phyloP scores from a whole-genome alignment of 2,329 filamentous ascomycete species.

The Claviceps sp. region DNA sequence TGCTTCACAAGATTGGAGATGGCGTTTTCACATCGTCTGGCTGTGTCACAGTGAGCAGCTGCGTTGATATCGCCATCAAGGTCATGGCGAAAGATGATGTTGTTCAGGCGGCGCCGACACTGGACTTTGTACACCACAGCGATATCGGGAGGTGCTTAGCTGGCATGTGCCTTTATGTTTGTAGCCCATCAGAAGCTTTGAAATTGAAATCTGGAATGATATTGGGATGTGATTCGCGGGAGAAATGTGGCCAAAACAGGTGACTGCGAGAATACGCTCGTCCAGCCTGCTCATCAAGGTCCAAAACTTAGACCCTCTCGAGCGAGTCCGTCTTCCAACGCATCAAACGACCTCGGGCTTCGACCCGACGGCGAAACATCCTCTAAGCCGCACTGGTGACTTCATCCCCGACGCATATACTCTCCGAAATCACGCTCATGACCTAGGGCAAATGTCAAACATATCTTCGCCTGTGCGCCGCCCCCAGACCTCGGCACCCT shows the following conservation, averaged over 20 bases:
- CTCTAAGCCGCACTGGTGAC: constrained; percentile 8
- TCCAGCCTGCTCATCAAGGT: constrained; percentile 15
- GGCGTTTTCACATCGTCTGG: constrained; percentile 32
- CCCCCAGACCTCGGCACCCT: constrained; percentile 15
- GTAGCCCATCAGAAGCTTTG: too few relatives aligned
- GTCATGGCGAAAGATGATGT: constrained; percentile 16
- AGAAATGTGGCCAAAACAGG: not conserved
- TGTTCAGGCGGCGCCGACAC: constrained; percentile 9
- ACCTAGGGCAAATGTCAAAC: constrained; percentile 14
- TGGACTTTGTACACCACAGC: constrained; percentile 14
- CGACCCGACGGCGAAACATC: constrained; percentile 10
- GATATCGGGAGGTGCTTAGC: constrained; percentile 17
- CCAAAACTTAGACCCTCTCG: constrained; percentile 10
- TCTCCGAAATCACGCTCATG: constrained; percentile 12
- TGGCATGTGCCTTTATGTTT: not conserved
- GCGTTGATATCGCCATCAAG: constrained; percentile 18
- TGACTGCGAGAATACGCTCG: constrained; percentile 12
- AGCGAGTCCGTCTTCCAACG: not conserved
- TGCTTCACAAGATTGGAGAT: constrained; percentile 30
- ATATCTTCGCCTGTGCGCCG: constrained; percentile 6
- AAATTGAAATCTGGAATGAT: too few relatives aligned
- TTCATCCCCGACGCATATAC: constrained; percentile 1
- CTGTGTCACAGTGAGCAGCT: constrained; percentile 20
- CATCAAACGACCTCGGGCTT: constrained; percentile 6
- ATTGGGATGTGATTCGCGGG: not conserved